These are phyloP conservation scores for Haplographium delicatum DNA, from an alignment of 495 filamentous ascomycete genomes.

Conservation along the genomic window DNA sequence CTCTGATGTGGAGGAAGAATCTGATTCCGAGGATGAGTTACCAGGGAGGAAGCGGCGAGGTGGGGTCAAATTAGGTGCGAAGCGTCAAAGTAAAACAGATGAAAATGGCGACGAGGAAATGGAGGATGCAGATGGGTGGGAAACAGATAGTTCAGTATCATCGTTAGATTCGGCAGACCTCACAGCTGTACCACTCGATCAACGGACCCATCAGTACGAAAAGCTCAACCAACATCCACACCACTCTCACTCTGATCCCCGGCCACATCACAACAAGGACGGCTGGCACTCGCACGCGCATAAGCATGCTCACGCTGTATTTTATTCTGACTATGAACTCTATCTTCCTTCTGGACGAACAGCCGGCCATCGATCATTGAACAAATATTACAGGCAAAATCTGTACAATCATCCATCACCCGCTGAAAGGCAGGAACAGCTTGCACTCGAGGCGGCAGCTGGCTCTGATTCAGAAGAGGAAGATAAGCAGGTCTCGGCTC, in stretches of 20 bases:
- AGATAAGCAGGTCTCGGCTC: slow-evolving; percentile 26
- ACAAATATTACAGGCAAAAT: slow-evolving; percentile 88
- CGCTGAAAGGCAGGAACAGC: slow-evolving; percentile 56
- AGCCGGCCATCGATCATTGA: slow-evolving; percentile 85
- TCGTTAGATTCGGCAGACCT: slow-evolving; percentile 76
- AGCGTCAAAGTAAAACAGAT: slow-evolving; percentile 38
- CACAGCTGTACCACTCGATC: slow-evolving; percentile 63
- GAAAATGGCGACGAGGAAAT: slow-evolving; percentile 44
- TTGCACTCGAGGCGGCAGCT: slow-evolving; percentile 46
- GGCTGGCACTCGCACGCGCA: slow-evolving; percentile 71
- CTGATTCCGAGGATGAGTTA: slow-evolving; percentile 40
- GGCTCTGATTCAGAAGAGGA: slow-evolving; percentile 32
- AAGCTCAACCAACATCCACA: slow-evolving; percentile 58
- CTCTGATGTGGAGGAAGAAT: slow-evolving; percentile 65
- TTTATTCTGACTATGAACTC: slow-evolving; percentile 86
- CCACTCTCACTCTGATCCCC: slow-evolving; percentile 57
- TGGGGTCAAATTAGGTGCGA: slow-evolving; percentile 53
- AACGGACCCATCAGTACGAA: slow-evolving; percentile 54
- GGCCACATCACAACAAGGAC: slow-evolving; percentile 61
- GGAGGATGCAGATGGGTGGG: slow-evolving; percentile 71
- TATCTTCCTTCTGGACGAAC: slow-evolving; percentile 86
- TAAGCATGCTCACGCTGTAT: slow-evolving; percentile 60
- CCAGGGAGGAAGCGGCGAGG: slow-evolving; percentile 42
- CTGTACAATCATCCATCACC: slow-evolving; percentile 72
- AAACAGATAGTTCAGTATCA: slow-evolving; percentile 83